Base-by-base conservation (phyloP, 179 eudicot genomes). In the Gypsophila paniculata region DNA sequence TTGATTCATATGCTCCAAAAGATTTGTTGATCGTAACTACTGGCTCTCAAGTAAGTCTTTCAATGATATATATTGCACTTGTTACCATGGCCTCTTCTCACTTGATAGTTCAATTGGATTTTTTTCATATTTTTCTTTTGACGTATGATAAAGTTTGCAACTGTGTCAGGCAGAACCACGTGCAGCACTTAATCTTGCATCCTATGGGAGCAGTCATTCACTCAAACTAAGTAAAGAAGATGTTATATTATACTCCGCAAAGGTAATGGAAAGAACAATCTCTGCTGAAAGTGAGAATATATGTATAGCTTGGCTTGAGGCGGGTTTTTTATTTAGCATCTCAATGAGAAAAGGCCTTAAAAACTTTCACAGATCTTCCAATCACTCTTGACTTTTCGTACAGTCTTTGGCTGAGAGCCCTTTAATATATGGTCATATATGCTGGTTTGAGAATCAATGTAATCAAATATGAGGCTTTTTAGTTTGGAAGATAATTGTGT, bases 81-180 rank as follows among this genome's bases (percentile, higher is more conserved):
- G 59, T 17, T 36, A 8, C n/a, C 21, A 26, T 54, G 63, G 46
- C 48, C 65, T 63, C 49, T 51, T 22, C 23, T 52, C 58, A 61
- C 25, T 26, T 48, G 26, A 67, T 17, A 12, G 17, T 53, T 14
- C 34, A 22, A 18, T 54, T 23, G 11, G 13, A 46, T 51, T 65
- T 73, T 59, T 48, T 52, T 38, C 49, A 9, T 25, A 10, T 39
- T 80, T 6, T 19, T 75, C 65, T 73, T 54, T 58, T 71, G 51
- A 74, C 68, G 38, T 70, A 68, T 79, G 82, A 82, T 72, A 61
- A 58, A 49, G n/a, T 80, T 21, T 74, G 72, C 61, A 73, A 66
- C 78, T 82, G 85, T 91, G 88, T 89, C 92, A 93, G 98, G 98
- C 96, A 83, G 98, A 93, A 77, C 89, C 96, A 65, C 97, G 97